Conservation (phyloP, 176 grass and related monocot genomes). For the Ananas comosus region DNA sequence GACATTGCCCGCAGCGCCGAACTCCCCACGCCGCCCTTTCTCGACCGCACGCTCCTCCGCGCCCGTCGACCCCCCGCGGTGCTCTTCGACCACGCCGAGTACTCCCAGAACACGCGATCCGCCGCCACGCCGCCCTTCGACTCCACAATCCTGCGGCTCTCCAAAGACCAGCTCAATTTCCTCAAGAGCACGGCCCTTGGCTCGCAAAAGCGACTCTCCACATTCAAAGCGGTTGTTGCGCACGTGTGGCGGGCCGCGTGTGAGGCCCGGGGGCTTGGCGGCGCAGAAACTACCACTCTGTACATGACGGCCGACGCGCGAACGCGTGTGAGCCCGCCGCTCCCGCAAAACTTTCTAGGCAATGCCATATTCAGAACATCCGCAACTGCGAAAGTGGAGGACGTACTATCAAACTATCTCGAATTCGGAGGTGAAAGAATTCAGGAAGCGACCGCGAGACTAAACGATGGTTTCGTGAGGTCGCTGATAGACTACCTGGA, state of each 20-base stretch:
- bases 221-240: conserved; percentile 3
- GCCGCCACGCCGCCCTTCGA: neutral
- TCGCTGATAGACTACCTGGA: conserved; percentile 56
- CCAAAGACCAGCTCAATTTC: neutral
- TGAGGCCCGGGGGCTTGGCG: neutral
- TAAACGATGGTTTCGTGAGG: conserved; percentile 45
- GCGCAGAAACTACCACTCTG: neutral
- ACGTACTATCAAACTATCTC: conserved; percentile 33
- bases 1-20: neutral
- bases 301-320: conserved; percentile 12
- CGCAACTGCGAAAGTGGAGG: conserved; percentile 20
- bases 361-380: conserved; percentile 53
- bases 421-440: conserved; percentile 36
- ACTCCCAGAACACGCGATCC: neutral
- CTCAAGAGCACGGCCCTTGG: conserved; percentile 1
- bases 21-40: neutral
- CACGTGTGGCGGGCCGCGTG: conserved; percentile 2
- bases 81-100: conserved; percentile 8
- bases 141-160: conserved; percentile 3
- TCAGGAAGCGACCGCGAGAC: conserved; percentile 30
- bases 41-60: neutral
- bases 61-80: neutral
- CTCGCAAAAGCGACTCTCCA: neutral
- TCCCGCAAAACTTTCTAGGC: neutral
- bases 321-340: neutral